Evolutionary conservation across 2,329 filamentous ascomycete species (phyloP).

Genomic region (Fusarium algeriense): DNA sequence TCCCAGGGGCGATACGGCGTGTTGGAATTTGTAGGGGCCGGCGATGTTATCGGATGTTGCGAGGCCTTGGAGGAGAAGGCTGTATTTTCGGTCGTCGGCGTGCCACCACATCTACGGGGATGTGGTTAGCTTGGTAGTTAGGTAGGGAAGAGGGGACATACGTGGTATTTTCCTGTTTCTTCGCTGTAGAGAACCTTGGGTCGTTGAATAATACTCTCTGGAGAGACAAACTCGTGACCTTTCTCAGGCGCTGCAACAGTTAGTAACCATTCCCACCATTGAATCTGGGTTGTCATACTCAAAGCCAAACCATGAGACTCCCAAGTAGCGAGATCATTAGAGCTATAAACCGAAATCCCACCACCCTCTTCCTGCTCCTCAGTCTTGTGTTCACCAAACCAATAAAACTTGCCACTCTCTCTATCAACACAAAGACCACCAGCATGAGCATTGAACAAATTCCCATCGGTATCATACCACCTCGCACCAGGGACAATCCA

Average conservation of each 20-base stretch:
- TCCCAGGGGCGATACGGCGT: slow-evolving; percentile 66
- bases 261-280: accelerated
- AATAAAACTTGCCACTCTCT: slow-evolving; percentile 67
- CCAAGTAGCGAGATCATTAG: slow-evolving; percentile 71
- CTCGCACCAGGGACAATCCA: slow-evolving; percentile 72
- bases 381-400: slow-evolving; percentile 72
- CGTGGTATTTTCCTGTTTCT: slow-evolving; percentile 66
- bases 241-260: slow-evolving; percentile 59
- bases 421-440: slow-evolving; percentile 67
- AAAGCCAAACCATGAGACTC: slow-evolving; percentile 67
- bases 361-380: slow-evolving; percentile 70
- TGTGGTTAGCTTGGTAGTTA: not conserved
- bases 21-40: slow-evolving; percentile 67
- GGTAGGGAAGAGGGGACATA: slow-evolving; percentile 42
- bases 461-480: slow-evolving; percentile 71
- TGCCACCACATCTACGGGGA: slow-evolving; percentile 68
- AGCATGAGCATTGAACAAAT: slow-evolving; percentile 72
- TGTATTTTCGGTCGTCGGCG: slow-evolving; percentile 69
- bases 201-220: slow-evolving; percentile 69
- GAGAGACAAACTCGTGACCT: slow-evolving; percentile 67
- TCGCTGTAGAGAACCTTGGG: slow-evolving; percentile 72
- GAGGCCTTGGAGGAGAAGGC: slow-evolving; percentile 67
- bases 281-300: slow-evolving; percentile 49
- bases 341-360: slow-evolving; percentile 71
- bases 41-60: slow-evolving; percentile 64